phyloP scores from a whole-genome alignment of 768 basidiomycete genomes.

The Amanita phalloides region DNA sequence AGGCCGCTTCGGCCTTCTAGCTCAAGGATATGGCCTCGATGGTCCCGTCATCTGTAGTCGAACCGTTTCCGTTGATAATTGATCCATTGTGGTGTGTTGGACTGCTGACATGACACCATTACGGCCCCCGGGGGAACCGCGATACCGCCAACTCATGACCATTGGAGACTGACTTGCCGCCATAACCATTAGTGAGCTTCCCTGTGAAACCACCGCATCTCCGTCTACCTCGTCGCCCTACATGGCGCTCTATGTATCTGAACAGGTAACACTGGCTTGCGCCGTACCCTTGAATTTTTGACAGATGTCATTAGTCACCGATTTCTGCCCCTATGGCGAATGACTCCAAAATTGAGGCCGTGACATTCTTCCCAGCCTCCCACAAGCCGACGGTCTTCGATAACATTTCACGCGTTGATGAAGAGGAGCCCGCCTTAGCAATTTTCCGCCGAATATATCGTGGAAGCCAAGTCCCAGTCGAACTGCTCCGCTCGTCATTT shows the following conservation, averaged over 20 bases:
- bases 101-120: background rate
- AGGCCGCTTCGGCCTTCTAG: slow-evolving; percentile 4
- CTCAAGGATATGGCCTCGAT: background rate
- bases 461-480: background rate
- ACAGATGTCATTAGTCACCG: no score
- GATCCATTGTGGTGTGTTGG: background rate
- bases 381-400: no score
- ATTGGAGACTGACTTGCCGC: background rate
- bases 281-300: no score
- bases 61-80: background rate
- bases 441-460: background rate
- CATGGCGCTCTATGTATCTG: no score
- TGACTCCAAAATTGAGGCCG: no score
- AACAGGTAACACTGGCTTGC: no score
- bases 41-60: no score
- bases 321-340: no score
- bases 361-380: no score
- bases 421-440: background rate
- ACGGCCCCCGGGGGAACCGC: background rate
- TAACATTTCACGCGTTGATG: no score
- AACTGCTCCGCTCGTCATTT: slow-evolving; percentile 1
- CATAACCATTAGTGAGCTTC: background rate
- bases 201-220: no score
- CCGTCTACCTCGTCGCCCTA: no score
- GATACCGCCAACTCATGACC: background rate